A percentile compares a stretch with the other conserved stretches of the same genome.
Conservation (phyloP, 208 protist genomes). For the Trypanosomatidae sp. region DNA sequence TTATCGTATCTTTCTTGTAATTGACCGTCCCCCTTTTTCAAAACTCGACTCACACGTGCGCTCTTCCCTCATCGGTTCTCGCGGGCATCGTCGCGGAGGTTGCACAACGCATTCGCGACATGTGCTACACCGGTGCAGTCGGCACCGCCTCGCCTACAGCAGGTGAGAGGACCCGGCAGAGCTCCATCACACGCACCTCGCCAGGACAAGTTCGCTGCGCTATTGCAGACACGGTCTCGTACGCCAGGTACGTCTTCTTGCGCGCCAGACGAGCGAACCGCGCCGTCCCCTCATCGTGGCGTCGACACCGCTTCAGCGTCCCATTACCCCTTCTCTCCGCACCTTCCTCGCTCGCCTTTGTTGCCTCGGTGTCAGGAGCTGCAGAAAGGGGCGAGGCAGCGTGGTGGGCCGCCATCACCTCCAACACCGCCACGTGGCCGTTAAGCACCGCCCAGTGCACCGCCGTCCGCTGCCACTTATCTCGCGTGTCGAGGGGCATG, state of each 20-base stretch:
- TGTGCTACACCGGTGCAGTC: no score
- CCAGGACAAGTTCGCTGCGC: slow-evolving; percentile 20
- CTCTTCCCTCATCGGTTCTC: no score
- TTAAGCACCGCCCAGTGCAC: slow-evolving; percentile 67
- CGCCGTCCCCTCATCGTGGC: slow-evolving; percentile 2
- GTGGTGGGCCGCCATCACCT: slow-evolving; percentile 23
- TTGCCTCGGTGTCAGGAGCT: no score
- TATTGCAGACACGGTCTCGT: slow-evolving; percentile 44
- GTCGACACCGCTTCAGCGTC: slow-evolving; percentile 1
- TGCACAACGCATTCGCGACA: no score
- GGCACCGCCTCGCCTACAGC: slow-evolving; percentile 25
- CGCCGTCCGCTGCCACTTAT: slow-evolving; percentile 71
- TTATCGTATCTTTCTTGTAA: no score
- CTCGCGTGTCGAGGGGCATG: slow-evolving; percentile 29
- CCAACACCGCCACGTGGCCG: slow-evolving; percentile 31
- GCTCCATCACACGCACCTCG: slow-evolving; percentile 9
- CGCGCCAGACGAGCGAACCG: slow-evolving; percentile 41
- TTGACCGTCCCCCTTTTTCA: no score
- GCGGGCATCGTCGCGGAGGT: no score
- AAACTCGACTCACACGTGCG: no score
- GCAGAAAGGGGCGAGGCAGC: background rate
- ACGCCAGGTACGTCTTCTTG: slow-evolving; percentile 42
- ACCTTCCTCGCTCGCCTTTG: background rate
- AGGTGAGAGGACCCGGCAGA: slow-evolving; percentile 23
- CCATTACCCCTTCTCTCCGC: background rate